A percentile compares a stretch with the other conserved stretches of the same genome.
These are phyloP conservation scores for Tetradesmus obliquus DNA, from an alignment of 139 green algal genomes.

Conservation along the genomic window DNA sequence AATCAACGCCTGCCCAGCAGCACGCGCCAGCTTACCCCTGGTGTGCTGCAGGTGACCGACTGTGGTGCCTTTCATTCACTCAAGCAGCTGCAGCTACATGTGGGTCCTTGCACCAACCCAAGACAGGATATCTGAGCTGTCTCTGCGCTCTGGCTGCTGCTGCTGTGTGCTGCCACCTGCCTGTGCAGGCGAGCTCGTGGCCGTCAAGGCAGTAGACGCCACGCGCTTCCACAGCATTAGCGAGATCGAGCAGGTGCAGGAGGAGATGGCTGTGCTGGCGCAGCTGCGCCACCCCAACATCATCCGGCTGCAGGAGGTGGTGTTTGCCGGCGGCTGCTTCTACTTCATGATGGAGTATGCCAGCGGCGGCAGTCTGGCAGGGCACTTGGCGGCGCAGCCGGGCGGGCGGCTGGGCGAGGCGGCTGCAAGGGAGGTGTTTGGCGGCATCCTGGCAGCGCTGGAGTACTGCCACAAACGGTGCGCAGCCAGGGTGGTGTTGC, in stretches of 20 bases:
- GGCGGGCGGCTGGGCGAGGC: constrained; percentile 62
- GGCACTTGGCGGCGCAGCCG: constrained; percentile 51
- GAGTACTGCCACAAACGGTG: constrained; percentile 85
- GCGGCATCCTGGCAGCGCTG: constrained; percentile 72
- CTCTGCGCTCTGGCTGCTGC: not conserved
- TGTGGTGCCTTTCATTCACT: no score
- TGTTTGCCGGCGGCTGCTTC: constrained; percentile 68
- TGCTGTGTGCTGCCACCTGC: not conserved
- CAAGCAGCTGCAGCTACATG: not conserved
- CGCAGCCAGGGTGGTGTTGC: not conserved
- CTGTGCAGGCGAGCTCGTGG: constrained; percentile 75
- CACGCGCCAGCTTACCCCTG: no score
- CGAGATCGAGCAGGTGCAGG: constrained; percentile 79
- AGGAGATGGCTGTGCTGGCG: constrained; percentile 78
- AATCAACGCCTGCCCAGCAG: no score
- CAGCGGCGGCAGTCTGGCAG: constrained; percentile 67
- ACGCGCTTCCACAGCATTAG: constrained; percentile 73
- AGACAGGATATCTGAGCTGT: no score
- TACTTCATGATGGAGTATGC: constrained; percentile 88
- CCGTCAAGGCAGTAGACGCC: constrained; percentile 79
- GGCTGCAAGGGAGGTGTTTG: constrained; percentile 71
- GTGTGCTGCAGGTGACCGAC: no score
- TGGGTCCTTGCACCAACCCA: not conserved
- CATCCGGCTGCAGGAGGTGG: constrained; percentile 71
- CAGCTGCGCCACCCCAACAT: constrained; percentile 81